Evolutionary conservation across 768 basidiomycete genomes (phyloP), one percentile per base, ranked within the genome.

Genomic region (Pleurotus giganteus): DNA sequence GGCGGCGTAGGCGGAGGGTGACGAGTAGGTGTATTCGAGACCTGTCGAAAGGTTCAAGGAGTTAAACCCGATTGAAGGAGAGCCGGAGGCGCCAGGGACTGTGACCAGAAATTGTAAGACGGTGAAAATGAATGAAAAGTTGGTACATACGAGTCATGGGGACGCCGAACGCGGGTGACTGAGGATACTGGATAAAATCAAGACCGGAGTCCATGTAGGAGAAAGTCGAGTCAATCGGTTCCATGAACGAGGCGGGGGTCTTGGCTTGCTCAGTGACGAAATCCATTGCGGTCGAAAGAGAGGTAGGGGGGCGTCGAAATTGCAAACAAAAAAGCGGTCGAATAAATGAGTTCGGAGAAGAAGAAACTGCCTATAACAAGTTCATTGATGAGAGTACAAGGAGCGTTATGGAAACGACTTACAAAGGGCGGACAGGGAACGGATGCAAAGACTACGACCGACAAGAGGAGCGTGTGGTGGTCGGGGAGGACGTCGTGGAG

Each of bases 131-230:
- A 41, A 41, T 55, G 42, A 34, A 21, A 50, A 19, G 46, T 43
- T 54, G 36, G 2, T 21, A 83, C 86, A 71, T 66, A 88, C 88
- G 70, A 64, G 81, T 77, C 69, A 89, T 81, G 60, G 83, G 71
- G 47, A 86, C 81, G 68, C 81, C 51, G 45, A 39, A 57, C 34
- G 46, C 52, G 36, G 41, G 56, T 81, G 57, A 85, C 60, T 84
- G 80, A 31, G 86, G 86, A 69, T 86, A 87, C 70, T 86, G 84
- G 61, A 89, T 80, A 67, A 88, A 90, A 37, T 81, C 79, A 62
- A 80, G 72, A 56, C 72, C 71, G 57, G 67, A 75, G 66, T 81
- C 79, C 71, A 80, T 73, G 50, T 81, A 80, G 58, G 71, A 68
- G 61, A 75, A 78, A 24, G 75, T 63, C 46, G 69, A 66, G 60